Base-by-base conservation (phyloP, 2,329 filamentous ascomycete species). In the Trichoderma sp. region DNA sequence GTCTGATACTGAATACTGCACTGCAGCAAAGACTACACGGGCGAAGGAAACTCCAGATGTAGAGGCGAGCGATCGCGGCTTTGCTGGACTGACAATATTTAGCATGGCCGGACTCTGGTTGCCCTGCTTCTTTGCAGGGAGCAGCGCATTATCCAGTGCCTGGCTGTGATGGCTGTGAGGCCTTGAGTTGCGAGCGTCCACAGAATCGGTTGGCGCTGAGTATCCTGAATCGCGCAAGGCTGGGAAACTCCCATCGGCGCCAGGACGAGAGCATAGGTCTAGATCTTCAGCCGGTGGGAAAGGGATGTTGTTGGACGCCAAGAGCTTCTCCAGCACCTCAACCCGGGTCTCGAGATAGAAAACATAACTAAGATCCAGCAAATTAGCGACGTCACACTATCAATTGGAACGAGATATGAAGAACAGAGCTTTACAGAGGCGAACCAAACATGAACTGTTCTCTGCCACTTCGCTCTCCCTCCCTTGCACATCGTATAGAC, bases 1-100 rank as follows among this genome's bases (percentile, higher is more conserved):
- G 73, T 88, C 87, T 11, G 87, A 86, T 18, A 90, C 86, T 0
- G 88, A 90, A 62, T 89, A 89, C 77, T 97, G 96, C 61, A 98
- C 94, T 1, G 95, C 95, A 11, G 95, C 94, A 79, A 97, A 96
- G 12, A 98, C 95, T 14, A 98, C 94, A 71, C 94, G 89, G 6
- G 95, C 95, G 83, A 98, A 98, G 0, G 95, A 97, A 65, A 98
- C 96, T 18, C 95, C 95, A 2, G 94, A 95, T 1, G 93, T 92
- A 0, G 94, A 94, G 18, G 94, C 94, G 18, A 97, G 86, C 77
- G 94, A 94, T 74, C 93, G 89, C 3, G 93, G 91, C 80, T 96
- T 93, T 4, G 93, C 91, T 4, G 90, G 88, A 64, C 91, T 92
- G 78, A 93, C 91, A 28, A 94, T 92, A 28, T 92, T 93, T 24